These are phyloP conservation scores for Neonectria hederae DNA, from an alignment of 2,329 filamentous ascomycete species.

Conservation along the genomic window DNA sequence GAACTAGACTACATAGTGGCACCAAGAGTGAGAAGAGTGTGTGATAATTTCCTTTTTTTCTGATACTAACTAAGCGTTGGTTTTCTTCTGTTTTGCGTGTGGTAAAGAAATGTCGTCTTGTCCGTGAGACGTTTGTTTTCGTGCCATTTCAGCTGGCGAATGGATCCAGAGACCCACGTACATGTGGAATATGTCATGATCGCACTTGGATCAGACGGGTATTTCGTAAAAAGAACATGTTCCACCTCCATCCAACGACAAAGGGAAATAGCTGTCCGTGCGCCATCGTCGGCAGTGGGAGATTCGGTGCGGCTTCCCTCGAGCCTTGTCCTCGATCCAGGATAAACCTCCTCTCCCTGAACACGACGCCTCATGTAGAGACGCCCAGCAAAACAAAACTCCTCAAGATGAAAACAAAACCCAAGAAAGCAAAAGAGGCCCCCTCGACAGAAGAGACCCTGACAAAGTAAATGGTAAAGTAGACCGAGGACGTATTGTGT, in stretches of 20 bases:
- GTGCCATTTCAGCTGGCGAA: slow-evolving; percentile 9
- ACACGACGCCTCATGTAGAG: slow-evolving; percentile 8
- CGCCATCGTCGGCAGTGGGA: slow-evolving; percentile 28
- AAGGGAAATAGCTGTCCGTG: slow-evolving; percentile 29
- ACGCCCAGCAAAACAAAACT: slow-evolving; percentile 7
- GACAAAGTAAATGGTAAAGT: slow-evolving; percentile 5
- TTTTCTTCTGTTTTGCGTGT: slow-evolving; percentile 16
- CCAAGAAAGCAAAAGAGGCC: not conserved
- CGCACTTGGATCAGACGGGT: slow-evolving; percentile 16
- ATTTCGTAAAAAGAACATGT: slow-evolving; percentile 19
- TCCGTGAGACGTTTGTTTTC: slow-evolving; percentile 12
- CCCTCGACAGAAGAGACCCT: not conserved
- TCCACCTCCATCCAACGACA: slow-evolving; percentile 15
- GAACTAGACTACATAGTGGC: not conserved
- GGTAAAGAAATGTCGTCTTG: not conserved
- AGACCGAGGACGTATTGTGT: not conserved
- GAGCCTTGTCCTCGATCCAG: slow-evolving; percentile 1
- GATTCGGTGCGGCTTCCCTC: slow-evolving; percentile 16
- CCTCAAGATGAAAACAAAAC: not conserved
- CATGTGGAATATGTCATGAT: slow-evolving; percentile 24
- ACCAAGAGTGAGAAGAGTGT: not conserved
- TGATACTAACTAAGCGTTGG: not conserved
- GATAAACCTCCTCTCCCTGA: slow-evolving; percentile 2
- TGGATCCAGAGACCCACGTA: slow-evolving; percentile 14
- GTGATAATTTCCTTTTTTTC: not conserved